Evolutionary conservation across 768 basidiomycete species (phyloP), one percentile per base, ranked within the genome.

Genomic region (Termitomyces sp.): DNA sequence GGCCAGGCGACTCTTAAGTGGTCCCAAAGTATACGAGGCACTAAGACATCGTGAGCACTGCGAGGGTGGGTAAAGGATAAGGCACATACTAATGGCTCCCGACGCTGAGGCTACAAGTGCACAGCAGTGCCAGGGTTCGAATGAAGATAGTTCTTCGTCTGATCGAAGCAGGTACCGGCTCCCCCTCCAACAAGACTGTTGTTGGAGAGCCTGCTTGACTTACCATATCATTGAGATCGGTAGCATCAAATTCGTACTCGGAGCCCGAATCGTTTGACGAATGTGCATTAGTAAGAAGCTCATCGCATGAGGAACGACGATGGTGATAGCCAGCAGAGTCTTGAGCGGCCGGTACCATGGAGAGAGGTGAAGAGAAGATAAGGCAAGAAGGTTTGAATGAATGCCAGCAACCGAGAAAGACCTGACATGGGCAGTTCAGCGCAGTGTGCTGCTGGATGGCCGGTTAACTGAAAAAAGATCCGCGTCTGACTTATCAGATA

Each of bases 21-120:
- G 92, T 0, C 88, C 89, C 3, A 95, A 80, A 6, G 89, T 83
- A 65, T 93, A 87, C 2, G 82, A 80, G 16, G 85, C 87, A 67
- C 89, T 92, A 46, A 7, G 6, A 8, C 7, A 22, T 3, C 37
- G 5, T 57, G 36, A 53, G 55, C 50, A 53, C 49, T 32, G 9
- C 18, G 37, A 18, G n/a, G 46, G 36, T 33, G 10, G 8, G 56
- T 7, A 53, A 13, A 16, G 36, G 12, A n/a, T 4, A 20, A 45
- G 48, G 56, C 36, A 72, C 82, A 45, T 65, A 89, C 88, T 88
- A 91, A 67, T 91, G 89, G 61, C 87, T 87, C 34, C 89, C 90
- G 36, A 92, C 73, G 64, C 88, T 88, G 62, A 92, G 69, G 32
- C 83, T 85, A 66, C 88, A 90, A 26, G 87, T 87, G 57, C 87